These are phyloP conservation scores for Trametes coccinea DNA, from an alignment of 768 basidiomycete genomes.

Conservation along the genomic window DNA sequence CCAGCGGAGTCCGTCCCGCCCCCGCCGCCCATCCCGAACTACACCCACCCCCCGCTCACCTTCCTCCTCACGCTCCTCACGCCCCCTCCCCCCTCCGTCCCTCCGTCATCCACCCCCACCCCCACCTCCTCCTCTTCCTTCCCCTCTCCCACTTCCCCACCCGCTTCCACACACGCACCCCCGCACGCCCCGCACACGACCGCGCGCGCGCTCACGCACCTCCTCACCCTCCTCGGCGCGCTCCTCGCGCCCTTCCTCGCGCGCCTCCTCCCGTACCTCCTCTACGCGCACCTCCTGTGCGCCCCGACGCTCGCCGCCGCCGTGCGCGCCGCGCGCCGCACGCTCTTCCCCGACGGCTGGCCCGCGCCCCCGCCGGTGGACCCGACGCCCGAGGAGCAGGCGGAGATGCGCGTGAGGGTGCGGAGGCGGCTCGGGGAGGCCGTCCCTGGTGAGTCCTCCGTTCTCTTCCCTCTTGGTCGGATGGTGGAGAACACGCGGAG, in stretches of 20 bases:
- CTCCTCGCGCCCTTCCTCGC: constrained; percentile 28
- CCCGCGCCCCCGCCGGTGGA: constrained; percentile 73
- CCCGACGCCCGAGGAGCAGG: constrained; percentile 77
- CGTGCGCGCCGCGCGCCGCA: constrained; percentile 58
- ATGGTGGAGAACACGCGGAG: neutral
- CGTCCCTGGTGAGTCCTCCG: constrained; percentile 43
- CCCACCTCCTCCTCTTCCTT: constrained; percentile 21
- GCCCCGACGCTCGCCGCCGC: constrained; percentile 52
- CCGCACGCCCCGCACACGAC: constrained; percentile 10
- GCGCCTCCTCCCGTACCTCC: constrained; percentile 62
- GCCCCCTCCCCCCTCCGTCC: constrained; percentile 18
- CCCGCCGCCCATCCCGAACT: constrained; percentile 22
- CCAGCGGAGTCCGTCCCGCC: constrained; percentile 23
- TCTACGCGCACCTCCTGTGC: constrained; percentile 56
- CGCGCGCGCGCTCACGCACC: constrained; percentile 28
- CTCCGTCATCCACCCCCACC: constrained; percentile 26
- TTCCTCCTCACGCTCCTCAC: constrained; percentile 34
- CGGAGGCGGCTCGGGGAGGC: constrained; percentile 40
- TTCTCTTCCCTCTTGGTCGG: neutral
- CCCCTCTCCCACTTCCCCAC: constrained; percentile 25
- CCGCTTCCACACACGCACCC: constrained; percentile 33
- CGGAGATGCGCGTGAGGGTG: constrained; percentile 47
- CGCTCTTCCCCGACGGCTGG: constrained; percentile 87
- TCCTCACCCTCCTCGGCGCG: constrained; percentile 26
- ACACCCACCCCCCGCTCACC: constrained; percentile 25